Evolutionary conservation across 2,329 filamentous ascomycete genomes (phyloP).

Genomic region (Gremmenia infestans): DNA sequence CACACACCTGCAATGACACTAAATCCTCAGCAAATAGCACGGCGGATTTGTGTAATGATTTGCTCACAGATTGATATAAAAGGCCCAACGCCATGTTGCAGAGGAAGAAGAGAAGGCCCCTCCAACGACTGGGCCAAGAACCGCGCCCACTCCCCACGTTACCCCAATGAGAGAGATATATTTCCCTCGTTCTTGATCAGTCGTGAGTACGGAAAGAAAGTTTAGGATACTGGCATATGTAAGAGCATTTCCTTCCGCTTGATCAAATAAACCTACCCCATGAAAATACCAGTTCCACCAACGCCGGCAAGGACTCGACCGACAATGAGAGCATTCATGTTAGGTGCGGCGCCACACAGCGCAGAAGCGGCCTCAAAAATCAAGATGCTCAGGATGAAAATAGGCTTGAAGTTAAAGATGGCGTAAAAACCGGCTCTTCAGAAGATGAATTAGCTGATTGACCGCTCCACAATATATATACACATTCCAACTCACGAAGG

Average conservation of each 20-base stretch:
- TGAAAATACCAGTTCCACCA: conserved; percentile 40
- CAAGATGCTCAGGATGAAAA: conserved; percentile 18
- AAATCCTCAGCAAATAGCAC: conserved; percentile 25
- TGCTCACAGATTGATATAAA: conserved; percentile 12
- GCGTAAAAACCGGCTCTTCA: conserved; percentile 1
- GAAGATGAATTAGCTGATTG: not conserved
- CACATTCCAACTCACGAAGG: conserved; percentile 19
- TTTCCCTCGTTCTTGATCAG: conserved; percentile 6
- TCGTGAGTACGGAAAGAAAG: conserved; percentile 13
- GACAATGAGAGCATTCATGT: conserved; percentile 40
- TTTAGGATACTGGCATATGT: conserved; percentile 9
- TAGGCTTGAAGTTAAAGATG: conserved; percentile 25
- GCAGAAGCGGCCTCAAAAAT: conserved; percentile 25
- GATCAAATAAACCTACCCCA: conserved; percentile 25
- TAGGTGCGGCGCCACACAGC: conserved; percentile 28
- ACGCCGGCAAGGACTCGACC: conserved; percentile 39
- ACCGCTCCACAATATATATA: not conserved
- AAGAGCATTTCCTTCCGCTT: not conserved
- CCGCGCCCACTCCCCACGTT: conserved; percentile 16
- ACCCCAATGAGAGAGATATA: conserved; percentile 16
- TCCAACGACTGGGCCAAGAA: conserved; percentile 25
- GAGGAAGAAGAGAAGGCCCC: conserved; percentile 26
- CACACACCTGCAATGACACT: conserved; percentile 32
- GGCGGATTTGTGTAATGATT: not conserved
- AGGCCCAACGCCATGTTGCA: conserved; percentile 31